Evolutionary conservation across 176 grass and related monocot genomes (phyloP), one percentile per base, ranked within the genome.

Genomic region (Elaeis guineensis): DNA sequence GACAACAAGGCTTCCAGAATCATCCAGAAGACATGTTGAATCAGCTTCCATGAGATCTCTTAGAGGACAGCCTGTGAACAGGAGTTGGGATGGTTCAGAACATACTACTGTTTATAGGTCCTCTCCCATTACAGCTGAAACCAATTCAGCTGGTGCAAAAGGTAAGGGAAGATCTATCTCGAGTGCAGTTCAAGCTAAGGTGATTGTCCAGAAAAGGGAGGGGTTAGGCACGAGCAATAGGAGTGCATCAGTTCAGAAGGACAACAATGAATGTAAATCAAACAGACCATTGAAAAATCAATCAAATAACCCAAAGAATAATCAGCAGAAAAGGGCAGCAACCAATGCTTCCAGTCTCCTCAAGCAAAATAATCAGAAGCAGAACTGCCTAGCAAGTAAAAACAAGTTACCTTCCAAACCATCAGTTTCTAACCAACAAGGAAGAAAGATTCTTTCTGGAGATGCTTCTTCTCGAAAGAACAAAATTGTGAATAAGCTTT

Each of bases 291-390:
- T n/a, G 6, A 83, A 69, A 30, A 71, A 23, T 67, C 60, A 51
- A 21, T 49, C 17, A 19, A 71, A 71, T 66, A 48, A 67, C 28
- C 64, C 20, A 21, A 89, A 75, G 67, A 76, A 50, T 51, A 82
- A 35, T 52, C 85, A 65, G 54, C 78, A 77, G 17, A 77, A 62
- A 62, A 61, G 19, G 71, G 61, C 49, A 32, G 19, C 50, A 1
- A 4, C 21, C 2, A 55, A n/a, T 48, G 18, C 50, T 55, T 55
- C 19, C 15, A 19, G 17, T 59, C 49, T 80, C 24, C 82, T 70
- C 49, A 76, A 66, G 78, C 76, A 82, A 72, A 92, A 86, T 69
- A 89, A 86, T 71, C 79, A 63, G 66, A 98, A 81, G 68, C 79
- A 83, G 67, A 98, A 81, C 64, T 51, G 59, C 14, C 49, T 53